Base-by-base conservation (phyloP, 2,329 filamentous ascomycete species). In the Colletotrichum filicis region DNA sequence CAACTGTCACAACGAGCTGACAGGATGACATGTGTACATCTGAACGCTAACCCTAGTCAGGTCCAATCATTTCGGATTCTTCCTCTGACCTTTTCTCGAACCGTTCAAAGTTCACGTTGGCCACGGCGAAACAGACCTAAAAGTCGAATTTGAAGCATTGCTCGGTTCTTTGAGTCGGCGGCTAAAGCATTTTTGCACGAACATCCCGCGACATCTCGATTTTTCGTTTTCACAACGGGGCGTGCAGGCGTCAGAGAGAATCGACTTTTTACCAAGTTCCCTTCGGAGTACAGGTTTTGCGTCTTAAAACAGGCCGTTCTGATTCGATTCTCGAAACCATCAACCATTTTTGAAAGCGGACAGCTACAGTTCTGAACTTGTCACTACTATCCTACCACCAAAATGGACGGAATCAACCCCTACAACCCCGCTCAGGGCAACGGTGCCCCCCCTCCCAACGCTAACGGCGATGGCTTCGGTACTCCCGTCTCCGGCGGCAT, bases 231-330 rank as follows among this genome's bases (percentile, higher is more conserved):
- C 69, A 77, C 75, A 57, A 78, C 78, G 78, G 77, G 81, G 82
- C 82, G 83, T 83, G 82, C 81, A 78, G 82, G 82, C 81, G 82
- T 84, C 80, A 79, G 49, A 78, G 77, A 82, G 76, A 81, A 75
- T 77, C 79, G 79, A 80, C 78, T 76, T 80, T 80, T 79, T 79
- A 79, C 80, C 62, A 79, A 79, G 79, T 79, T 78, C 77, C 78
- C 81, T 82, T 81, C 78, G 79, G 79, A 81, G 80, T 83, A 77
- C 79, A 77, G 79, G 78, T 76, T 78, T 80, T 79, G 75, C 79
- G 79, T 81, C 80, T 83, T 78, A 78, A 81, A 77, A 81, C 75
- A 78, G 76, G 77, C 79, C 76, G 78, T 79, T 79, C 63, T 69
- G 58, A 76, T 53, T 80, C 79, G 76, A 80, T 80, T 82, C 78